A percentile compares a stretch with the other conserved stretches of the same genome.
phyloP scores from a whole-genome alignment of 2,329 filamentous ascomycete species.

The Ascomycota sp. region DNA sequence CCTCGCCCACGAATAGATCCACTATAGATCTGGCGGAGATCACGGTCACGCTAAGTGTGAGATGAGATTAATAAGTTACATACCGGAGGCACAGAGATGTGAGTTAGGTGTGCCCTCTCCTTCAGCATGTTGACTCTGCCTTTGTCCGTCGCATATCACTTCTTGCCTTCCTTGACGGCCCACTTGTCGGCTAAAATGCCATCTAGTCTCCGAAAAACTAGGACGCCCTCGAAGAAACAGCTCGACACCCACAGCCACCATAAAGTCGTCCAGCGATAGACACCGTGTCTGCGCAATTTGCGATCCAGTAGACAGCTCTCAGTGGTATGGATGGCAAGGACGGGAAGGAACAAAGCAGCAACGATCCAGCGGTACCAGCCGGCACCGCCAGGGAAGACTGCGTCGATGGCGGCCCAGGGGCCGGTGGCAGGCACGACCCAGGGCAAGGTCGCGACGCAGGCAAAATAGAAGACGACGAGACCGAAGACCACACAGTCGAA shows the following conservation, averaged over 20 bases:
- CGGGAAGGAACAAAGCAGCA: conserved; percentile 32
- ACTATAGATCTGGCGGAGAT: too few relatives aligned
- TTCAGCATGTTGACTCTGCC: too few relatives aligned
- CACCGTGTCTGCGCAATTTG: conserved; percentile 24
- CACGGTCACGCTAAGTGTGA: too few relatives aligned
- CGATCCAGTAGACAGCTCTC: conserved; percentile 39
- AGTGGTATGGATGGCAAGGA: conserved; percentile 41
- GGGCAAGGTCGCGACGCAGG: conserved; percentile 24
- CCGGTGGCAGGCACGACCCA: conserved; percentile 31
- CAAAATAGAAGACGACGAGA: conserved; percentile 31
- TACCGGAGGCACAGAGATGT: too few relatives aligned
- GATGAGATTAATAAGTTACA: too few relatives aligned
- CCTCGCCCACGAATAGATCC: too few relatives aligned
- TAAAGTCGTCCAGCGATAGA: conserved; percentile 20
- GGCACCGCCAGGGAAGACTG: conserved; percentile 35
- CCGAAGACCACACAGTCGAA: conserved; percentile 32
- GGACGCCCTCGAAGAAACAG: conserved; percentile 32
- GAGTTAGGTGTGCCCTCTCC: too few relatives aligned
- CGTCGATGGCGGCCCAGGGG: conserved; percentile 27
- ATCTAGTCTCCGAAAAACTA: conserved; percentile 31
- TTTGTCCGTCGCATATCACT: conserved; percentile 12
- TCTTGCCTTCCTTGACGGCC: conserved; percentile 19
- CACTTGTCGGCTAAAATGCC: conserved; percentile 21
- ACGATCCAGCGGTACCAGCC: conserved; percentile 37
- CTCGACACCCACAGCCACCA: conserved; percentile 36